Base-by-base conservation (phyloP, 805 yeast species). In the Kregervanrija pseudodelftensis region DNA sequence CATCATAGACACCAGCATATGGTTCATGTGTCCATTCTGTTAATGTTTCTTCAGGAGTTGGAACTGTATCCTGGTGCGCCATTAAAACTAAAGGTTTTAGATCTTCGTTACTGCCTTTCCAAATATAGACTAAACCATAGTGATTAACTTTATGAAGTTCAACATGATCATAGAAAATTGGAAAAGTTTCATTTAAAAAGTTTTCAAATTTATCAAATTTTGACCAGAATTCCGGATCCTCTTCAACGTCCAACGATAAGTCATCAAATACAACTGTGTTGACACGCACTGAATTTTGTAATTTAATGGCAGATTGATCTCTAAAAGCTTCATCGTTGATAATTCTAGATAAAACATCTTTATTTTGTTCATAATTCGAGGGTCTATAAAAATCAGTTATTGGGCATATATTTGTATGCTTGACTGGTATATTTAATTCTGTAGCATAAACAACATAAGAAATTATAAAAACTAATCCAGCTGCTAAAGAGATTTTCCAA, bases 261-360 rank as follows among this genome's bases (percentile, higher is more conserved):
- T 70, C 72, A 57, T 87, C 95, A 48, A 61, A 71, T 12, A 79
- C 70, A 49, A 76, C 80, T 1, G 95, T 84, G 36, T 81, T 80
- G 46, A 84, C 70, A 55, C 72, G 71, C 16, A 85, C 73, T 1
- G 91, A 85, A 5, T 75, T 79, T 8, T 76, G 61, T 45, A 80
- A 66, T 50, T 69, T 74, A 10, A 54, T 56, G 14, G 73, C 72
- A 0, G 83, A 70, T 17, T 52, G 53, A 35, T 65, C 56, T 44
- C 68, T 64, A 52, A 64, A 76, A 1, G 43, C 41, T 11, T 65
- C 64, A 46, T 67, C 73, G 28, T 61, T 40, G 11, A 72, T 53
- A 14, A 73, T 70, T 32, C 48, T 53, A 5, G 61, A 30, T 33
- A 64, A 54, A 3, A 69, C 59, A 2, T 63, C 58, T 30, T 63